Conservation (phyloP, 306 rosid species). For the Vigna nakashimae region DNA sequence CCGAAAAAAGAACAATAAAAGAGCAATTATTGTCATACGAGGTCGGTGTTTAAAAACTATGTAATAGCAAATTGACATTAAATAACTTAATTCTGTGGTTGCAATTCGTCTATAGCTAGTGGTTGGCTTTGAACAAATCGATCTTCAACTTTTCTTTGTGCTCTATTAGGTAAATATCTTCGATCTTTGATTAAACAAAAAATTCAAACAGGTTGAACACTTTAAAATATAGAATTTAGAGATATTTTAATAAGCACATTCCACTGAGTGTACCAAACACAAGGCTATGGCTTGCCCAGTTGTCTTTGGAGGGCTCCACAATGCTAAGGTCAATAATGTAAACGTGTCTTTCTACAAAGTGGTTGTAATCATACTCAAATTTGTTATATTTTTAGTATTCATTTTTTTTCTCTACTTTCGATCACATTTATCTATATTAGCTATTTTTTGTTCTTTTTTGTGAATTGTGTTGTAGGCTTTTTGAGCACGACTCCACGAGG, state of each 20-base stretch:
- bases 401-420: neutral
- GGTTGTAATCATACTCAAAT: neutral
- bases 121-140: conserved; percentile 37
- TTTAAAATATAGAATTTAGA: conserved; percentile 13
- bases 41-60: conserved; percentile 58
- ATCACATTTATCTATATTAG: neutral
- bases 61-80: conserved; percentile 30
- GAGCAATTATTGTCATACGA: conserved; percentile 31
- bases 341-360: neutral
- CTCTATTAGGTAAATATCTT: neutral
- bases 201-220: conserved; percentile 2
- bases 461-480: neutral
- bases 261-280: conserved; percentile 36
- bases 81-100: conserved; percentile 43
- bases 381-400: neutral
- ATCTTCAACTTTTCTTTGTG: conserved; percentile 24
- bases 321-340: conserved; percentile 45
- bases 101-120: conserved; percentile 45
- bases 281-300: conserved; percentile 45
- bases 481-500: neutral
- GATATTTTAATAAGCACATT: conserved; percentile 16
- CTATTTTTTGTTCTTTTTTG: neutral
- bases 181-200: neutral
- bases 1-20: neutral
- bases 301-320: conserved; percentile 31